Base-by-base conservation (phyloP, 1,284 basidiomycete genomes). In the Ceratobasidium papillatum region DNA sequence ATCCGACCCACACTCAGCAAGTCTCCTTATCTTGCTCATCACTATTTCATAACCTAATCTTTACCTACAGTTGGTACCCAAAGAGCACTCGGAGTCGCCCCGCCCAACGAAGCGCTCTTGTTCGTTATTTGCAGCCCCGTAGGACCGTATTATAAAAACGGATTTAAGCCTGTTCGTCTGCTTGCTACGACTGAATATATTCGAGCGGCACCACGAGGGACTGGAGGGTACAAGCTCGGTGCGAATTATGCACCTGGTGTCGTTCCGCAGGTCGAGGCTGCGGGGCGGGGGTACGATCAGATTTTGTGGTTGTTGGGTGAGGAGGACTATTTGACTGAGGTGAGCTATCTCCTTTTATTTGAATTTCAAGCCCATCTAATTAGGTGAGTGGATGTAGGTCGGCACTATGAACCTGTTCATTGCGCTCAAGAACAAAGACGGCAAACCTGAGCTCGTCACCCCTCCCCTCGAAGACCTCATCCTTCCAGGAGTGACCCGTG, bases 351-450 rank as follows among this genome's bases (percentile, higher is more conserved):
- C 36, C 27, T 38, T 19, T 34, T 30, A 52, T 22, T 9, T 59
- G 27, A 11, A 12, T 34, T 52, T 2, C 12, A 49, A 27, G 32
- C 22, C 19, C 19, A 14, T 36, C 19, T 36, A 47, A 61, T 47
- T 25, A 47, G 30, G n/a, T 27, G 30, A 22, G 34, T 47, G 49
- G 30, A 54, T 49, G 25, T 76, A 89, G 88, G 93, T 95, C 41
- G 96, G 96, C 36, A 96, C 95, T 0, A 99, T 99, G 98, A 99
- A 99, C 84, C 84, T 97, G 80, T 98, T 99, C 77, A 88, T 94
- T 54, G 76, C 91, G 0, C 89, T 99, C 82, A 89, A 89, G 81
- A 87, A 87, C 34, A 85, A 88, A 11, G 89, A 95, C 78, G 95
- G 94, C 49, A 84, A 91, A 90, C 83, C 86, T 66, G 95, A 97